Evolutionary conservation across 2,329 filamentous ascomycete genomes (phyloP).

Genomic region (Aspergillus latus): DNA sequence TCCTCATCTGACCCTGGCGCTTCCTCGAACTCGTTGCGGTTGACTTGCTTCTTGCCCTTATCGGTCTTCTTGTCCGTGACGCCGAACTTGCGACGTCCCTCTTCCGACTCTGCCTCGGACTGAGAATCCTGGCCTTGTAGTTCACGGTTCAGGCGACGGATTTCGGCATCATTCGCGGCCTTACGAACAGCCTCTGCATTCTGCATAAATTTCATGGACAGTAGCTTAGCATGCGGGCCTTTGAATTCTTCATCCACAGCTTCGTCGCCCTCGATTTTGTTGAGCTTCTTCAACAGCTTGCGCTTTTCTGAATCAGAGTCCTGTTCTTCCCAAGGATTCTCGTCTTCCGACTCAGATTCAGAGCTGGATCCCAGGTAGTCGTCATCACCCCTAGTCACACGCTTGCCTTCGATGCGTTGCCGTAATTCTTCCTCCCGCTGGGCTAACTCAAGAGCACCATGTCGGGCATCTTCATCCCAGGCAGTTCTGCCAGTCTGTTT

Average conservation of each 20-base stretch:
- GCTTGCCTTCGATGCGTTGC: conserved; percentile 73
- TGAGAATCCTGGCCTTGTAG: conserved; percentile 64
- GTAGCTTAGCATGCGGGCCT: conserved; percentile 64
- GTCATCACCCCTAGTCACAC: conserved; percentile 61
- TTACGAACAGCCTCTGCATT: conserved; percentile 77
- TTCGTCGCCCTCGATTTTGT: conserved; percentile 51
- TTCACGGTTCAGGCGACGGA: conserved; percentile 68
- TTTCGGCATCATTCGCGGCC: conserved; percentile 75
- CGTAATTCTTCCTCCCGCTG: conserved; percentile 78
- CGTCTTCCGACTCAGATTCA: conserved; percentile 61
- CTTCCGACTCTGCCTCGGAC: conserved; percentile 51
- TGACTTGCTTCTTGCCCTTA: conserved; percentile 28
- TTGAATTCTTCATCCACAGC: conserved; percentile 40
- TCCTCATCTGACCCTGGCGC: conserved; percentile 53
- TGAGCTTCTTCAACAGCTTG: conserved; percentile 43
- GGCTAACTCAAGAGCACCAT: conserved; percentile 77
- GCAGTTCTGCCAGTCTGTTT: conserved; percentile 75
- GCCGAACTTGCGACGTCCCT: conserved; percentile 61
- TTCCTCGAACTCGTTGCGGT: conserved; percentile 63
- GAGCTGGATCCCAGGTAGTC: conserved; percentile 49
- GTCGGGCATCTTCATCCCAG: conserved; percentile 85
- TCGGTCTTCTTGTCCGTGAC: conserved; percentile 31
- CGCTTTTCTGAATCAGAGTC: conserved; percentile 39
- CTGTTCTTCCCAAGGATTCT: conserved; percentile 61
- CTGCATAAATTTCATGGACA: conserved; percentile 92